Conservation (phyloP, 164 flowering plant species). For the Piper longum region DNA sequence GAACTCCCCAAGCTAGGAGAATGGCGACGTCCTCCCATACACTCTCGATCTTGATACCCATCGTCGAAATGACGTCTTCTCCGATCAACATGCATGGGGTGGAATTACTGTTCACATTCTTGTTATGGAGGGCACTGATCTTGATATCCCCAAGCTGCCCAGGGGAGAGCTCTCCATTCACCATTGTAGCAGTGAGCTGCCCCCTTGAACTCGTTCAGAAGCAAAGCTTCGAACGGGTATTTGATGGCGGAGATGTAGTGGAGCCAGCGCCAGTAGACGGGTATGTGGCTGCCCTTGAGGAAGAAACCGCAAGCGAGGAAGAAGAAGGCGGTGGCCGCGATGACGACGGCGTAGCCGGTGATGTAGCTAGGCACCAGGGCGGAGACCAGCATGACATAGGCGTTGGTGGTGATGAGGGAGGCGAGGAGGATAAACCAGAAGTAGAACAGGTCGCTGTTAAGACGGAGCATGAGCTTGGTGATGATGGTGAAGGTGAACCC, state of each 20-base stretch:
- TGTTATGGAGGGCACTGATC: slow-evolving; percentile 25
- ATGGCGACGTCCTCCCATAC: slow-evolving; percentile 45
- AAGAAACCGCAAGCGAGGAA: slow-evolving; percentile 75
- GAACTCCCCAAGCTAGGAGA: slow-evolving; percentile 66
- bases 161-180: slow-evolving; percentile 33
- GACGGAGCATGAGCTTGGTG: slow-evolving; percentile 28
- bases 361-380: slow-evolving; percentile 63
- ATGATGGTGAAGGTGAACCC: slow-evolving; percentile 58
- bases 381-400: slow-evolving; percentile 67
- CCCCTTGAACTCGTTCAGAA: slow-evolving; percentile 45
- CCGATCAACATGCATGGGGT: slow-evolving; percentile 37
- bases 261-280: slow-evolving; percentile 54
- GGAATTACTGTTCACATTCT: neutral
- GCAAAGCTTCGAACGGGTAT: slow-evolving; percentile 68
- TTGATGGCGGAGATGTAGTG: slow-evolving; percentile 71
- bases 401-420: slow-evolving; percentile 58
- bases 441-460: slow-evolving; percentile 20
- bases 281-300: slow-evolving; percentile 41
- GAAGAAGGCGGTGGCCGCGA: slow-evolving; percentile 71
- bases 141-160: slow-evolving; percentile 49
- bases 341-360: slow-evolving; percentile 65
- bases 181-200: slow-evolving; percentile 30
- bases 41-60: slow-evolving; percentile 34
- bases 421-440: slow-evolving; percentile 61
- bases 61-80: slow-evolving; percentile 39